Evolutionary conservation across 352 stramenopile species (phyloP).

Genomic region (Globisporangium ultimum): DNA sequence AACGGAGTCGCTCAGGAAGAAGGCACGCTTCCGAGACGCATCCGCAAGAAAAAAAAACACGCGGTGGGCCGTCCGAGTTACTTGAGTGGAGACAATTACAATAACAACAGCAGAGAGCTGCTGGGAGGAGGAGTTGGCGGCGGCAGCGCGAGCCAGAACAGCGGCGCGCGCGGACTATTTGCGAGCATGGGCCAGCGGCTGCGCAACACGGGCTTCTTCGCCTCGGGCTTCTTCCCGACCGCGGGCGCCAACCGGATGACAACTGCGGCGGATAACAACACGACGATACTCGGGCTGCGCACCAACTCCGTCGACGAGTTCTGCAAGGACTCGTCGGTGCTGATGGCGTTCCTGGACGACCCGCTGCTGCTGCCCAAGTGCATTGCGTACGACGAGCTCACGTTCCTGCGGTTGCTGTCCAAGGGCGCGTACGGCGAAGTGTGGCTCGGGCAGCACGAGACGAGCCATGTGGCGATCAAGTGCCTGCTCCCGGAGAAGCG

Average conservation of each 20-base stretch:
- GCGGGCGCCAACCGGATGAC: not conserved
- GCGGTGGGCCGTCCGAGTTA: constrained; percentile 10
- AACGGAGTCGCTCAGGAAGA: not conserved
- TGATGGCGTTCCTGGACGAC: constrained; percentile 54
- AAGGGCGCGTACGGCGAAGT: constrained; percentile 77
- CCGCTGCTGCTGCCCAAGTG: constrained; percentile 40
- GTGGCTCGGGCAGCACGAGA: constrained; percentile 63
- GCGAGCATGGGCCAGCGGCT: constrained; percentile 9
- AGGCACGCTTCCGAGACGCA: constrained; percentile 12
- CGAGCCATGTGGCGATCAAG: constrained; percentile 73
- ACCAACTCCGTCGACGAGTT: constrained; percentile 56
- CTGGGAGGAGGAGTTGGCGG: not conserved
- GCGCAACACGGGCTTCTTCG: constrained; percentile 12
- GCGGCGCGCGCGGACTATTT: constrained; percentile 3
- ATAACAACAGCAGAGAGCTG: not conserved
- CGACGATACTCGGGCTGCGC: constrained; percentile 10
- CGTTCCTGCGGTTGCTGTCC: constrained; percentile 53
- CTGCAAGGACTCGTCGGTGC: constrained; percentile 50
- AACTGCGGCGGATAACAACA: not conserved
- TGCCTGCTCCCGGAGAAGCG: constrained; percentile 58
- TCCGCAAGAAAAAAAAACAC: constrained; percentile 17
- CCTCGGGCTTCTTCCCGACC: constrained; percentile 5
- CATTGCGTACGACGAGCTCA: constrained; percentile 67
- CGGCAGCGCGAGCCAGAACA: not conserved
- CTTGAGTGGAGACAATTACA: constrained; percentile 1